Evolutionary conservation across 2,329 filamentous ascomycete species (phyloP).

Genomic region (Pseudogymnoascus pannorum): DNA sequence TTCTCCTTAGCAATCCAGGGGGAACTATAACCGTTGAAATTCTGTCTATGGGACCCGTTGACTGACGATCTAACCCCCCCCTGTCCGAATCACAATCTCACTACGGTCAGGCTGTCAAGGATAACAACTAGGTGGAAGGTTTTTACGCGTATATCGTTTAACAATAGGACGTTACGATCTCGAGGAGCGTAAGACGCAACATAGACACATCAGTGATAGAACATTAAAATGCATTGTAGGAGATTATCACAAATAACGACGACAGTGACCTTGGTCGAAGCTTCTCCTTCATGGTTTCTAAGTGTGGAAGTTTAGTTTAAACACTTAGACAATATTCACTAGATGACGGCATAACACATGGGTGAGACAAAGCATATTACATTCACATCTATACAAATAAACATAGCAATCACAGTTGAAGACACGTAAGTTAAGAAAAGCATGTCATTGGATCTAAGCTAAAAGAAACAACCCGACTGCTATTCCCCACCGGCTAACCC

Average conservation of each 20-base stretch:
- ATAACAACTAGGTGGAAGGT: no score
- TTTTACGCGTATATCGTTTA: no score
- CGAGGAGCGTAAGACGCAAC: no score
- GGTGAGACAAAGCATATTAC: neutral
- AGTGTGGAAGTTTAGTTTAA: neutral
- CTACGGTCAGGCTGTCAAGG: no score
- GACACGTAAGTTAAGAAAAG: neutral
- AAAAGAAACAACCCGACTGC: slow-evolving; percentile 4
- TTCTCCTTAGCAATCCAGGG: no score
- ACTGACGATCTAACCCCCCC: no score
- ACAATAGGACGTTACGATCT: no score
- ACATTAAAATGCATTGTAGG: neutral
- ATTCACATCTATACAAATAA: neutral
- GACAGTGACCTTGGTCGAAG: neutral
- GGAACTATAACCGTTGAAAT: no score
- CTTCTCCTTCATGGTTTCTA: neutral
- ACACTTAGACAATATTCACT: neutral
- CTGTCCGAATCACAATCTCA: no score
- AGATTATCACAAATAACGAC: neutral
- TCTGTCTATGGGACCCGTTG: no score
- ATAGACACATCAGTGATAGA: no score
- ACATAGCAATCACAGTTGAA: neutral
- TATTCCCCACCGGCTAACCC: neutral
- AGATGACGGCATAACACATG: neutral
- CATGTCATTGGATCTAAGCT: slow-evolving; percentile 7